Percentiles rank a stretch among this genome's conserved stretches.
These are phyloP conservation scores for Endotrypanum monterogeii DNA, from an alignment of 208 protist species.

Conservation along the genomic window DNA sequence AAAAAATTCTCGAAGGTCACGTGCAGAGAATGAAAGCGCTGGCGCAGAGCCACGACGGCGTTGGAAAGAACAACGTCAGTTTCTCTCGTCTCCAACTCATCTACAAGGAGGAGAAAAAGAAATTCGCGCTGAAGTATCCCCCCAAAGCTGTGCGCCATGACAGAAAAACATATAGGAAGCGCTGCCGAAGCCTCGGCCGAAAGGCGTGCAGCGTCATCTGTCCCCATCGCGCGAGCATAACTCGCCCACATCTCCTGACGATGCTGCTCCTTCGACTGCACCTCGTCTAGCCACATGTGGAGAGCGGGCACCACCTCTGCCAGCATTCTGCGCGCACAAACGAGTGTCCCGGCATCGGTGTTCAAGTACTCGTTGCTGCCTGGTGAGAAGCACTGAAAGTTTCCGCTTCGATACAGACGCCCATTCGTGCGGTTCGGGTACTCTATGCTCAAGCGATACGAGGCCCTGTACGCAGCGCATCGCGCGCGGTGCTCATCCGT, in stretches of 20 bases:
- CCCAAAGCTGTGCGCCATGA: constrained; percentile 71
- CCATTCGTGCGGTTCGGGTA: constrained; percentile 30
- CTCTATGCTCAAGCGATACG: constrained; percentile 24
- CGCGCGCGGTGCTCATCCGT: constrained; percentile 11
- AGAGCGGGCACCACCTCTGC: constrained; percentile 55
- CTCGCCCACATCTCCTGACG: constrained; percentile 13
- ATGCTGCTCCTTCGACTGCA: constrained; percentile 22
- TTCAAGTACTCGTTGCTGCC: constrained; percentile 51
- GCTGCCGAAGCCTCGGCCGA: constrained; percentile 7
- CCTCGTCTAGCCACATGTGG: constrained; percentile 45
- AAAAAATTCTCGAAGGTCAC: constrained; percentile 61
- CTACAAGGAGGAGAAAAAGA: constrained; percentile 51
- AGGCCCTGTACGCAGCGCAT: constrained; percentile 10
- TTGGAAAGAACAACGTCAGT: constrained; percentile 24
- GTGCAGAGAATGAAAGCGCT: constrained; percentile 23
- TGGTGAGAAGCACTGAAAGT: constrained; percentile 52
- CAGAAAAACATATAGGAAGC: constrained; percentile 52
- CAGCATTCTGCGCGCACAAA: constrained; percentile 43
- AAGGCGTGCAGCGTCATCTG: constrained; percentile 14
- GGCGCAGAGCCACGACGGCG: constrained; percentile 29
- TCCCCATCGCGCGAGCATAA: constrained; percentile 10
- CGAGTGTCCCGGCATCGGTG: constrained; percentile 41
- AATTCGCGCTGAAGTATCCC: constrained; percentile 70
- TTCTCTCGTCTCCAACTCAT: constrained; percentile 26
- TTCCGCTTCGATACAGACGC: constrained; percentile 40